These are phyloP conservation scores for Trichoderma reesei DNA, from an alignment of 495 filamentous ascomycete species.

Conservation along the genomic window DNA sequence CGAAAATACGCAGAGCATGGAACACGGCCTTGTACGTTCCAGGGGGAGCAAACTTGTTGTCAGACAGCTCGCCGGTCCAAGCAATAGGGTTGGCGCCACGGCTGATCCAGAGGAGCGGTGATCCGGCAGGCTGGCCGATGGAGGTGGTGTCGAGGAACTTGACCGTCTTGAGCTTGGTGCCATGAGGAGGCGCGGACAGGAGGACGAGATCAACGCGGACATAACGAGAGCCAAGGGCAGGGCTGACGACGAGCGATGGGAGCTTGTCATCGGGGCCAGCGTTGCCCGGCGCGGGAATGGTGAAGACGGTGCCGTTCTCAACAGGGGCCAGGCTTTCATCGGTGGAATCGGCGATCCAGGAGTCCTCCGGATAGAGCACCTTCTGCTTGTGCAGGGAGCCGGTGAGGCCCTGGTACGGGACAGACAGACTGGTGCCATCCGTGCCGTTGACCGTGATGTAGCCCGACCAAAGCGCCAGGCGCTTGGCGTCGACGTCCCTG, in stretches of 20 bases:
- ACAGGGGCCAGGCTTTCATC: conserved; percentile 26
- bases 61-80: conserved; percentile 35
- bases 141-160: conserved; percentile 29
- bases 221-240: conserved; percentile 28
- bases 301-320: conserved; percentile 28
- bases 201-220: conserved; percentile 36
- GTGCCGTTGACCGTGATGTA: conserved; percentile 41
- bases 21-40: conserved; percentile 36
- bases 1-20: conserved; percentile 35
- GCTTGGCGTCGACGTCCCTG: conserved; percentile 25
- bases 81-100: conserved; percentile 22
- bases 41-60: conserved; percentile 32
- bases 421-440: conserved; percentile 35
- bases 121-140: conserved; percentile 24
- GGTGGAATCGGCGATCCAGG: conserved; percentile 24
- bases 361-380: conserved; percentile 27
- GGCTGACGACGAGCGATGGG: conserved; percentile 22
- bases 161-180: conserved; percentile 18
- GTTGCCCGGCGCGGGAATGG: conserved; percentile 26
- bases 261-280: conserved; percentile 17
- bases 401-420: conserved; percentile 42
- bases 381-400: conserved; percentile 33
- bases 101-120: conserved; percentile 30
- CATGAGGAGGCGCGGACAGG: conserved; percentile 15
- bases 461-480: conserved; percentile 43